Evolutionary conservation across 805 yeast genomes (phyloP).

Genomic region (Ogataea saltuana): DNA sequence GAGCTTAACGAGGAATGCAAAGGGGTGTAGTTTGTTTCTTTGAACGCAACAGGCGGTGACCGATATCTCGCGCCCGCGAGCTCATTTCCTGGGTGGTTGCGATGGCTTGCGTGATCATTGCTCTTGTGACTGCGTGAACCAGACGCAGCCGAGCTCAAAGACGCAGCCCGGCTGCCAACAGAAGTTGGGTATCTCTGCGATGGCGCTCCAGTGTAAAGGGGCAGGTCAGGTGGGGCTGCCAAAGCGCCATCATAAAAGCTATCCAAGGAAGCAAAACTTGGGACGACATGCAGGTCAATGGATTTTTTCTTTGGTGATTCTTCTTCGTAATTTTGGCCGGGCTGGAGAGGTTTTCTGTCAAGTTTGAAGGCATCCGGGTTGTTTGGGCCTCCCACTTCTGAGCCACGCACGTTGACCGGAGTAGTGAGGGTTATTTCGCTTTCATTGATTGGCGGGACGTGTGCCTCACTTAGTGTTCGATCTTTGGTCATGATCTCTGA

Average conservation of each 20-base stretch:
- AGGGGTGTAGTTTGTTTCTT: slow-evolving; percentile 16
- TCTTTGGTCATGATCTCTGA: slow-evolving; percentile 23
- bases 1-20: slow-evolving; percentile 23
- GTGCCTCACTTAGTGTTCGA: slow-evolving; percentile 6
- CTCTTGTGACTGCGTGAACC: slow-evolving; percentile 5
- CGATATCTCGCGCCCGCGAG: slow-evolving; percentile 3
- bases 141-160: slow-evolving; percentile 10
- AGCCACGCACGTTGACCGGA: background rate
- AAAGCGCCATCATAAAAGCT: slow-evolving; percentile 49
- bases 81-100: background rate
- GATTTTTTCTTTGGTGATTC: slow-evolving; percentile 19
- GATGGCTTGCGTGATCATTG: background rate
- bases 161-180: slow-evolving; percentile 7
- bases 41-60: slow-evolving; percentile 10
- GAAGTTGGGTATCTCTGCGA: slow-evolving; percentile 14
- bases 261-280: slow-evolving; percentile 77
- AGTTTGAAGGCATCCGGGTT: too few relatives aligned
- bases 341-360: slow-evolving; percentile 2
- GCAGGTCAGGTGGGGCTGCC: slow-evolving; percentile 6
- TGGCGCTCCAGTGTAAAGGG: slow-evolving; percentile 10
- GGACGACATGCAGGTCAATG: slow-evolving; percentile 54
- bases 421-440: slow-evolving; percentile 18
- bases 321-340: slow-evolving; percentile 24
- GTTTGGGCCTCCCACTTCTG: too few relatives aligned
- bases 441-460: slow-evolving; percentile 9